phyloP scores from a whole-genome alignment of 148 eudicot genomes.

The Gaultheria prostrata region DNA sequence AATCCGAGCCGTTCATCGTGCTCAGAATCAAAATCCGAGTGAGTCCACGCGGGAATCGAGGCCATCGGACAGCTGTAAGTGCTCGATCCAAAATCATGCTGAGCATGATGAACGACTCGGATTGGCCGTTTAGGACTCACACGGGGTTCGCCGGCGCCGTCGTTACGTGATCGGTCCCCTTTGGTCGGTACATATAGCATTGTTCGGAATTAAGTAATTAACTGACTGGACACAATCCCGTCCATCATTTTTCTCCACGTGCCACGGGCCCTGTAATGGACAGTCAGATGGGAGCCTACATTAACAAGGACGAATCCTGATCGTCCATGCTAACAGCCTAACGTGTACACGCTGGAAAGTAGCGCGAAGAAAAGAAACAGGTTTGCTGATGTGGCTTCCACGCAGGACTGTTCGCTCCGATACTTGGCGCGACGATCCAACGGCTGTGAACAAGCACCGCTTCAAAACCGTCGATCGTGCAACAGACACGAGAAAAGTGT shows the following conservation, averaged over 20 bases:
- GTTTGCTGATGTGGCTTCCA: neutral
- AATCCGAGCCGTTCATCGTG: too few relatives aligned
- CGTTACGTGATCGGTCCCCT: too few relatives aligned
- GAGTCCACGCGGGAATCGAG: too few relatives aligned
- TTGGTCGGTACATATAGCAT: too few relatives aligned
- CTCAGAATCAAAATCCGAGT: too few relatives aligned
- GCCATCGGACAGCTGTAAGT: too few relatives aligned
- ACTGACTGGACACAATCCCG: neutral
- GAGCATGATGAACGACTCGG: too few relatives aligned
- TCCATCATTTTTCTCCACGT: neutral
- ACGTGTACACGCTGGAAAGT: slow-evolving; percentile 13
- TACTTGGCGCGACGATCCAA: neutral
- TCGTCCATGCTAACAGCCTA: too few relatives aligned
- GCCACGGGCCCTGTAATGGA: neutral
- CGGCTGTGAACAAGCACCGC: neutral
- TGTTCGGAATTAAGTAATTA: too few relatives aligned
- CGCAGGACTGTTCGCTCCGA: neutral
- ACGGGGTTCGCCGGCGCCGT: too few relatives aligned
- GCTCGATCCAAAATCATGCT: too few relatives aligned
- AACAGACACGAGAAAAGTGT: neutral
- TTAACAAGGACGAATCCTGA: neutral
- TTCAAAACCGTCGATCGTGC: neutral
- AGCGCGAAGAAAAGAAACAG: neutral
- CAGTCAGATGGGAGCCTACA: neutral
- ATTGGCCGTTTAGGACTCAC: too few relatives aligned